A percentile compares a stretch with the other conserved stretches of the same genome.
Conservation (phyloP, 805 yeast species). For the Cyberlindnera saturnus region DNA sequence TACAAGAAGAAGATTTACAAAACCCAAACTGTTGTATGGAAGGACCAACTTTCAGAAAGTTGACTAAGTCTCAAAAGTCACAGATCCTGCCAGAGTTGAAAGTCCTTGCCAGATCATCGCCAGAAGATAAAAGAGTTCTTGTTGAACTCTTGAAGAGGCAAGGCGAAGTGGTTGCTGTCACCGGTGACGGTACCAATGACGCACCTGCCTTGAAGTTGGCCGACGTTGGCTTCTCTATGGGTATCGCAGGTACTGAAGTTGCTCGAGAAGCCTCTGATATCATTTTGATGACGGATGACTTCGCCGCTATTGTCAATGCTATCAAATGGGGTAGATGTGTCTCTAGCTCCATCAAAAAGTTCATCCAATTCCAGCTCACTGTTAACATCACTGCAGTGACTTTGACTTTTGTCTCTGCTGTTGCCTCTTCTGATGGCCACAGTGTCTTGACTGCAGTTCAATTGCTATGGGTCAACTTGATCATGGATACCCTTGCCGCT, state of each 20-base stretch:
- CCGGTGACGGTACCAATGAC: conserved; percentile 99
- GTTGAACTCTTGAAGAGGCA: conserved; percentile 72
- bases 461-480: conserved; percentile 92
- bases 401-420: conserved; percentile 90
- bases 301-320: conserved; percentile 90
- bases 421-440: conserved; percentile 67
- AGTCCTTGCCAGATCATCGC: conserved; percentile 91
- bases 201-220: conserved; percentile 97
- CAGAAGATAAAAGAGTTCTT: conserved; percentile 86
- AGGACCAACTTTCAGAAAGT: conserved; percentile 81
- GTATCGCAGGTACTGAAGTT: conserved; percentile 96
- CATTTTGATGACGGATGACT: conserved; percentile 90
- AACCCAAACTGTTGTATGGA: conserved; percentile 72
- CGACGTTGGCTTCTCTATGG: conserved; percentile 98
- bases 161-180: conserved; percentile 96
- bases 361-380: conserved; percentile 93
- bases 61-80: conserved; percentile 50
- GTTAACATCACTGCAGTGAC: conserved; percentile 96
- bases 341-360: conserved; percentile 87
- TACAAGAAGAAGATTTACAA: conserved; percentile 38
- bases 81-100: conserved; percentile 64
- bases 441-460: conserved; percentile 97
- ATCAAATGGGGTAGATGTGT: conserved; percentile 99
- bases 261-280: conserved; percentile 97
- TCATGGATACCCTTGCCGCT: conserved; percentile 98